Conservation (phyloP, 2,329 filamentous ascomycete species). For the Elsinoe australis region DNA sequence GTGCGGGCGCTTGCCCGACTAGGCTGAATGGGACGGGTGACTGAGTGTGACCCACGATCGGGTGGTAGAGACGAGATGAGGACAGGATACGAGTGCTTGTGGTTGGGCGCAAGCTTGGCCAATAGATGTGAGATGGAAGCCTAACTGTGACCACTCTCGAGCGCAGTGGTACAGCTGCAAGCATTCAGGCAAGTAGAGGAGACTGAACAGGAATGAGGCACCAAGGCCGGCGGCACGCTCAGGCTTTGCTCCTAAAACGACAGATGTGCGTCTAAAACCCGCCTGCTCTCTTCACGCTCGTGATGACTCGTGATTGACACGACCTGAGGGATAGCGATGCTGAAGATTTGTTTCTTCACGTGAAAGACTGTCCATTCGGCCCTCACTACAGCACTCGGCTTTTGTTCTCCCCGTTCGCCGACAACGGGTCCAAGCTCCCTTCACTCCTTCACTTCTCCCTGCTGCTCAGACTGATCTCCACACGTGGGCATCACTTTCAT, state of each 20-base stretch:
- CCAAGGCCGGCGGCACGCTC: too few species aligned
- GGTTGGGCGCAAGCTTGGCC: background rate
- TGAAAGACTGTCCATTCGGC: background rate
- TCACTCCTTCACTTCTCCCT: too few species aligned
- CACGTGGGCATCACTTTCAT: too few species aligned
- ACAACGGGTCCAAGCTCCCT: too few species aligned
- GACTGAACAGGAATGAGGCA: background rate
- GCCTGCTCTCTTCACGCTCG: too few species aligned
- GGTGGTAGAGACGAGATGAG: background rate
- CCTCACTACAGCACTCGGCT: too few species aligned
- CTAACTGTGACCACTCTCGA: slow-evolving; percentile 10
- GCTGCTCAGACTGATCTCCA: too few species aligned
- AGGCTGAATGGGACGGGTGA: background rate
- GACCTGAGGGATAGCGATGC: background rate
- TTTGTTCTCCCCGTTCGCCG: too few species aligned
- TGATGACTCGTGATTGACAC: too few species aligned
- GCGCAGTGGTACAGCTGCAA: slow-evolving; percentile 8
- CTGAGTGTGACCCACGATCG: background rate
- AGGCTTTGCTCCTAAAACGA: too few species aligned
- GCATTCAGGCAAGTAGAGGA: slow-evolving; percentile 8
- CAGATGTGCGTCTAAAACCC: too few species aligned
- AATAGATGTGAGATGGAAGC: background rate
- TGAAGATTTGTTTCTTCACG: background rate
- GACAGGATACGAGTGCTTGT: background rate
- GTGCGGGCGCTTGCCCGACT: background rate